Evolutionary conservation across 108 stramenopile species (phyloP).

Genomic region (Cylindrotheca closterium): DNA sequence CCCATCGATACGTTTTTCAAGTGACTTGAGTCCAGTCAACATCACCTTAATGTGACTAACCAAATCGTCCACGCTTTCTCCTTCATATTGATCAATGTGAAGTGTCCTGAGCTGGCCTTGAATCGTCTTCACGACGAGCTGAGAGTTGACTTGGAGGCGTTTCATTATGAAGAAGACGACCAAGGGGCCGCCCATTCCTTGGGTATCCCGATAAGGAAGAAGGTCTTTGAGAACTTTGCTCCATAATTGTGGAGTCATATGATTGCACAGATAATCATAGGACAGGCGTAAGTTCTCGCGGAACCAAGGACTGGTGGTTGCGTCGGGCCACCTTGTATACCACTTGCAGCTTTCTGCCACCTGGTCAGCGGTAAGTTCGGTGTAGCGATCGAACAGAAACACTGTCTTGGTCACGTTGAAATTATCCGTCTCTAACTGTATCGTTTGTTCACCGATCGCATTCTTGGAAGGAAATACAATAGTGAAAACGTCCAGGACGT

Average conservation of each 20-base stretch:
- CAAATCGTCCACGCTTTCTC: background rate
- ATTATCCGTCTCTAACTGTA: background rate
- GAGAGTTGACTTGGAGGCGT: constrained; percentile 6
- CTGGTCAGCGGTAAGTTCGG: background rate
- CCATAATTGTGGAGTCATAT: constrained; percentile 1
- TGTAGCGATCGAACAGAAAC: constrained; percentile 1
- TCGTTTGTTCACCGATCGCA: background rate
- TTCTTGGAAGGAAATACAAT: constrained; percentile 2
- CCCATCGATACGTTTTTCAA: background rate
- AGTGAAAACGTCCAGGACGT: constrained; percentile 1
- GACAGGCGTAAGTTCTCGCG: background rate
- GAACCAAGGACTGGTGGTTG: background rate
- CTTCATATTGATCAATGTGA: constrained; percentile 5
- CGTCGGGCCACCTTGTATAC: background rate
- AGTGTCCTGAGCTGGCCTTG: background rate
- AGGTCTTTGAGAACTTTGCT: constrained; percentile 4
- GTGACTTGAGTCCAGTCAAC: background rate
- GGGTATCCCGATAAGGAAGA: background rate
- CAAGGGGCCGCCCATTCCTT: background rate
- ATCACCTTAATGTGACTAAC: background rate
- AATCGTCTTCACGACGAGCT: constrained; percentile 1
- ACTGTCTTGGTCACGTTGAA: background rate
- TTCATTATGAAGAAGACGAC: background rate
- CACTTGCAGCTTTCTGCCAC: background rate
- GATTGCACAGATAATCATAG: constrained; percentile 5